A percentile compares a stretch with the other conserved stretches of the same genome.
Conservation (phyloP, 2,329 filamentous ascomycete species). For the Verticillium nonalfalfae region DNA sequence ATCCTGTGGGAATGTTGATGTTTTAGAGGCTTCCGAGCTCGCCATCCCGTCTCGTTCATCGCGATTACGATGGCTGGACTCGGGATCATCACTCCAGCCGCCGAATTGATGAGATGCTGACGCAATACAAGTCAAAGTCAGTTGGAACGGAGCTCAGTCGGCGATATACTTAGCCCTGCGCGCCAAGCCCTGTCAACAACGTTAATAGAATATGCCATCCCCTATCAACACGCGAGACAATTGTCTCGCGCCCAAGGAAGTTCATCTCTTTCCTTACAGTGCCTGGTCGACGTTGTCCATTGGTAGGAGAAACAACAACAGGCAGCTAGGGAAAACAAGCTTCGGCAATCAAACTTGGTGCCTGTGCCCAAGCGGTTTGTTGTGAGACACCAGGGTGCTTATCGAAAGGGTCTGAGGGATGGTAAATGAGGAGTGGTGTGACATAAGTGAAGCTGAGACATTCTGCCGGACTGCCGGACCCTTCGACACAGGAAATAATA, state of each 20-base stretch:
- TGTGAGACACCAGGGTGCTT: not conserved
- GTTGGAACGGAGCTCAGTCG: not conserved
- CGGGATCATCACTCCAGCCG: not conserved
- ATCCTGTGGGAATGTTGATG: not conserved
- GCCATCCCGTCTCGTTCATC: not conserved
- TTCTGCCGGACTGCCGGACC: not conserved
- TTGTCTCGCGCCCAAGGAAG: not conserved
- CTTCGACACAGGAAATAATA: not conserved
- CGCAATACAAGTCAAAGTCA: not conserved
- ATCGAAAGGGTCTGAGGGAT: not conserved
- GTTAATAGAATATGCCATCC: not conserved
- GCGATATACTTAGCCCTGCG: not conserved
- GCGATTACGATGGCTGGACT: not conserved
- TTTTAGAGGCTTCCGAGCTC: not conserved
- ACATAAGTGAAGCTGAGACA: not conserved
- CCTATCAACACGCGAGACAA: not conserved
- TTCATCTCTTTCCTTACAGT: not conserved
- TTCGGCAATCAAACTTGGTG: not conserved
- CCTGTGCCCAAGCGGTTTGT: not conserved
- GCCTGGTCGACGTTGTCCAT: not conserved
- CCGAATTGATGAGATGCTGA: not conserved
- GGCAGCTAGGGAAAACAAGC: not conserved
- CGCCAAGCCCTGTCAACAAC: not conserved
- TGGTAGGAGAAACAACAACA: not conserved
- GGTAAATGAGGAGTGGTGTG: not conserved